Evolutionary conservation across 768 basidiomycete species (phyloP).

Genomic region (Floccularia luteovirens): DNA sequence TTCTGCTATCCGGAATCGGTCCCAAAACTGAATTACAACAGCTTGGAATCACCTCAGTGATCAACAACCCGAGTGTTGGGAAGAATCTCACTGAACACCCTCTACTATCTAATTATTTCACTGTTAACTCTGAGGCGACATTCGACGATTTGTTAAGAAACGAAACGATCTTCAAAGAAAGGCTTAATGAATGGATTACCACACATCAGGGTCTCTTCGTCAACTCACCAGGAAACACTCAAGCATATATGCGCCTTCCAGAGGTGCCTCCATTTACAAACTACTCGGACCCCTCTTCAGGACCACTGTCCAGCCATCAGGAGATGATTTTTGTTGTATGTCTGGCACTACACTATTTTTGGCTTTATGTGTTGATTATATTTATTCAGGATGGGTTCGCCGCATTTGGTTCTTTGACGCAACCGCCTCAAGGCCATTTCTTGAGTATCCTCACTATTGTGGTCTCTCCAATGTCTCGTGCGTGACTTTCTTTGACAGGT

Average conservation of each 20-base stretch:
- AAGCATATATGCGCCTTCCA: conserved; percentile 8
- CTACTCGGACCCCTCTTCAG: conserved; percentile 7
- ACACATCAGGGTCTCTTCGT: conserved; percentile 12
- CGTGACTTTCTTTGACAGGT: not conserved
- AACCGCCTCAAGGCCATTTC: conserved; percentile 15
- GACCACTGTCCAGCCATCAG: conserved; percentile 5
- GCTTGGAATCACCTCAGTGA: conserved; percentile 14
- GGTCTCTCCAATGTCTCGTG: conserved; percentile 21
- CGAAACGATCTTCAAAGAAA: conserved; percentile 8
- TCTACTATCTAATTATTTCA: conserved; percentile 12
- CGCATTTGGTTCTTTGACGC: conserved; percentile 5
- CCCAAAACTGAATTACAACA: conserved; percentile 9
- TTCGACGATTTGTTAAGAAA: conserved; percentile 10
- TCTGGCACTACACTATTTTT: not conserved
- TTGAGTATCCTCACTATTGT: conserved; percentile 15
- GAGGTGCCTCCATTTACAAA: conserved; percentile 2
- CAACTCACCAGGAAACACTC: conserved; percentile 10
- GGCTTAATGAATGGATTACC: not conserved
- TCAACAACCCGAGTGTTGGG: conserved; percentile 19
- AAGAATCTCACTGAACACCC: conserved; percentile 21
- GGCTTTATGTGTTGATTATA: not conserved
- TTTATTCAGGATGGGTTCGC: conserved; percentile 3
- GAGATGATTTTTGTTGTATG: conserved; percentile 9
- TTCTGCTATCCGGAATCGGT: conserved; percentile 27
- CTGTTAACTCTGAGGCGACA: conserved; percentile 16